Base-by-base conservation (phyloP, 441 rosid genomes). In the Populus hybrid region DNA sequence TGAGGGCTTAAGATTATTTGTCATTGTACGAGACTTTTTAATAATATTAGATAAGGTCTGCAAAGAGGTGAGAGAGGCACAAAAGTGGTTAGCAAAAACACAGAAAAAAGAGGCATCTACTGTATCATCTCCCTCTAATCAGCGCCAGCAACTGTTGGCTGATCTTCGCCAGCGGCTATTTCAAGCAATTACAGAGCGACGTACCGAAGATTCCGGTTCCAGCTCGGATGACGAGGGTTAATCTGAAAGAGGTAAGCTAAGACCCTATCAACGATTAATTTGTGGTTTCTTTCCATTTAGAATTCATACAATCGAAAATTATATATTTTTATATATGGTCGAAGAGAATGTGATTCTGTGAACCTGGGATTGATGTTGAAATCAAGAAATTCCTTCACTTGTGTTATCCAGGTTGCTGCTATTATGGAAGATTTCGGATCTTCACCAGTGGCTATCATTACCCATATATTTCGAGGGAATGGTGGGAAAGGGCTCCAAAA, bases 1-100 rank as follows among this genome's bases (percentile, higher is more conserved):
- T 53, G 99, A 97, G 80, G 97, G 97, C n/a, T 80, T 97, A 74
- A 94, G 97, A 42, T 82, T 97, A 84, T 97, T 97, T 85, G 77
- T 70, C 66, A 86, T 91, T 2, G 92, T 97, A 18, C 88, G 99
- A 7, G 95, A 97, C 81, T 94, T 97, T 82, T 83, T 97, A 88
- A 83, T 86, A 74, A 93, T 92, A 59, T 79, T 94, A 75, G 99
- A 97, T 76, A 94, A 94, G 86, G 97, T 84, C 2, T 97, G 99
- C 90, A 91, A 82, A 79, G 92, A 94, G 83, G 88, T 94, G 30
- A 84, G 86, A 81, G 95, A 84, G 8, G 84, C 89, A n/a, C 87
- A 82, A 53, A 84, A 70, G 74, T 88, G 67, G 65, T 80, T 88
- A 14, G 75, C 75, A 35, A 89, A 81, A 87, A 36, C 91, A 78